These are phyloP conservation scores for Raphanus raphanistrum DNA, from an alignment of 345 rosid species.

Conservation along the genomic window DNA sequence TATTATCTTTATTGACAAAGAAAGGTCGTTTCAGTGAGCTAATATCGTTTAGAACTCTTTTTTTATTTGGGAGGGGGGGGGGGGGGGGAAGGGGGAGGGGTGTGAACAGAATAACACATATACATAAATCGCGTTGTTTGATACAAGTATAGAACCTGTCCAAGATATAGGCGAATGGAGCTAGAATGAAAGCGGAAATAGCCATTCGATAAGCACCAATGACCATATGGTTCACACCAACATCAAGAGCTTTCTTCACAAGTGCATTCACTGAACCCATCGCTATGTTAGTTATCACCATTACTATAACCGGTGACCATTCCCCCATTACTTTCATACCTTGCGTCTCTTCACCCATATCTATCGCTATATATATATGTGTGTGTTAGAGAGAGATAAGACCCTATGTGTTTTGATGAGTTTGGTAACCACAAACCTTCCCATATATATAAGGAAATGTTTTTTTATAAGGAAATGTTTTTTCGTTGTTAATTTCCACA, in stretches of 20 bases:
- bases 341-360: constrained; percentile 7
- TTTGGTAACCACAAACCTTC: constrained; percentile 3
- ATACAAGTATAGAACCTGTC: constrained; percentile 60
- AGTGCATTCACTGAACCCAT: constrained; percentile 62
- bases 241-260: constrained; percentile 59
- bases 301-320: constrained; percentile 53
- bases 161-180: constrained; percentile 58
- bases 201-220: constrained; percentile 63
- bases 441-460: neutral
- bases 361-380: neutral
- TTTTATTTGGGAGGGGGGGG: too few species aligned
- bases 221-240: constrained; percentile 61
- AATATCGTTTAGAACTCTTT: too few species aligned
- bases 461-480: too few species aligned
- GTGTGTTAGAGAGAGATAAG: constrained; percentile 13
- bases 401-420: constrained; percentile 19
- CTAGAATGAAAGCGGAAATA: constrained; percentile 58
- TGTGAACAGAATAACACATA: too few species aligned
- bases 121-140: too few species aligned
- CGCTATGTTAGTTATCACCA: constrained; percentile 53
- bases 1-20: too few species aligned
- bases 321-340: constrained; percentile 30
- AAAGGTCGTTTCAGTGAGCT: too few species aligned
- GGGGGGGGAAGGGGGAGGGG: too few species aligned
- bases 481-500: neutral